phyloP scores from a whole-genome alignment of 2,329 filamentous ascomycete species.

The Colletotrichum karsti region DNA sequence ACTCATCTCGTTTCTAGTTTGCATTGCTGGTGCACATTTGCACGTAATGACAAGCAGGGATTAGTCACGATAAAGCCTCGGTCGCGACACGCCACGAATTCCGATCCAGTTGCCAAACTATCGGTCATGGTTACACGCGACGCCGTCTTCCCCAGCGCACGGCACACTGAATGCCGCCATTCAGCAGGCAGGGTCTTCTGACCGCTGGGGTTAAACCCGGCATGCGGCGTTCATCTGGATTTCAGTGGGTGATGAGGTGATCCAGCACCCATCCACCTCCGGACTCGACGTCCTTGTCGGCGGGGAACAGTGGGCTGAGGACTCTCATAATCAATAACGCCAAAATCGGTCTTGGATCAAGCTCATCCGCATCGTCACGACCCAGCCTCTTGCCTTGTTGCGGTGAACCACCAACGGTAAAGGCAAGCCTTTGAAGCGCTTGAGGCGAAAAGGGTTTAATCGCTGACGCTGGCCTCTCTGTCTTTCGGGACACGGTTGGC shows the following conservation, averaged over 20 bases:
- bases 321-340: not conserved
- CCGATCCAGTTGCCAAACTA: slow-evolving; percentile 11
- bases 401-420: not conserved
- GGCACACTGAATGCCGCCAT: slow-evolving; percentile 14
- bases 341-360: not conserved
- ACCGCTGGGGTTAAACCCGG: not conserved
- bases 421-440: not conserved
- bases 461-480: not conserved
- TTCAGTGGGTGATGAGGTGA: not conserved
- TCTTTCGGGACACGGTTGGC: slow-evolving; percentile 18
- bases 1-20: not conserved
- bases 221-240: slow-evolving; percentile 1
- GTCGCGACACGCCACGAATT: slow-evolving; percentile 11
- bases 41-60: slow-evolving; percentile 8
- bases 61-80: not conserved
- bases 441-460: slow-evolving; percentile 1
- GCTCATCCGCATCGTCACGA: not conserved
- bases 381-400: not conserved
- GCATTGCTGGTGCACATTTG: not conserved
- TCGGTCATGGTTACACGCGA: slow-evolving; percentile 11
- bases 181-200: slow-evolving; percentile 10
- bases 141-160: slow-evolving; percentile 1
- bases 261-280: not conserved
- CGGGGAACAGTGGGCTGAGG: not conserved
- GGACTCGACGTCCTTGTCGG: not conserved